Evolutionary conservation across 2,329 filamentous ascomycete species (phyloP), one percentile per base, ranked within the genome.

Genomic region (Fonsecaea nubica): DNA sequence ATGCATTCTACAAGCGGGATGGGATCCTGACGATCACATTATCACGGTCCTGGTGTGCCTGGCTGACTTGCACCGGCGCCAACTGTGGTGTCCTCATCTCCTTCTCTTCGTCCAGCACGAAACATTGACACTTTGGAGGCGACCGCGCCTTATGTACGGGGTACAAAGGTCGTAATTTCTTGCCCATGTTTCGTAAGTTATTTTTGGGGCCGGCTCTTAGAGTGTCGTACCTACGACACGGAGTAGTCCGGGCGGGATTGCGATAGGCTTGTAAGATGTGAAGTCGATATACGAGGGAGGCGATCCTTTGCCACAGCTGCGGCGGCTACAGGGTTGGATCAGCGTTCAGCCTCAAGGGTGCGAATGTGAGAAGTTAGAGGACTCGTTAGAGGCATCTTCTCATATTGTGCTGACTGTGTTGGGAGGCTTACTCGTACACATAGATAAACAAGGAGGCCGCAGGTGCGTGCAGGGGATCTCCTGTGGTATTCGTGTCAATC

Each of bases 181-280:
- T 9, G 45, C 21, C 40, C 45, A 30, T 50, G 45, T 50, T 50
- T 50, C 45, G 18, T n/a, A 50, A 50, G 45, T 50, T 50, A 50
- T 50, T 50, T 50, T 50, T 10, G 40, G 45, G 45, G 45, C 10
- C 10, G 45, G 25, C 45, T 50, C 18, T 9, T 13, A 32, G 30
- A 32, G 4, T 32, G 30, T 50, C 12, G 45, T 12, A 50, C 21
- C 4, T 50, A 25, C 45, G 45, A 25, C 18, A 50, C 45, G 45
- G 45, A 50, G 45, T 50, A 50, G 45, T 50, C 45, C 45, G 45
- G 25, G 12, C 9, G 18, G 45, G 45, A 13, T 30, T 50, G 18
- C 21, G 18, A 50, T 50, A 50, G 45, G 45, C 45, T 50, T 21
- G 45, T 50, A 50, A 50, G 18, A 50, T 15, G 5, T 12, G 45